These are phyloP conservation scores for Grammothele lineata DNA, from an alignment of 768 basidiomycete species.

Conservation along the genomic window DNA sequence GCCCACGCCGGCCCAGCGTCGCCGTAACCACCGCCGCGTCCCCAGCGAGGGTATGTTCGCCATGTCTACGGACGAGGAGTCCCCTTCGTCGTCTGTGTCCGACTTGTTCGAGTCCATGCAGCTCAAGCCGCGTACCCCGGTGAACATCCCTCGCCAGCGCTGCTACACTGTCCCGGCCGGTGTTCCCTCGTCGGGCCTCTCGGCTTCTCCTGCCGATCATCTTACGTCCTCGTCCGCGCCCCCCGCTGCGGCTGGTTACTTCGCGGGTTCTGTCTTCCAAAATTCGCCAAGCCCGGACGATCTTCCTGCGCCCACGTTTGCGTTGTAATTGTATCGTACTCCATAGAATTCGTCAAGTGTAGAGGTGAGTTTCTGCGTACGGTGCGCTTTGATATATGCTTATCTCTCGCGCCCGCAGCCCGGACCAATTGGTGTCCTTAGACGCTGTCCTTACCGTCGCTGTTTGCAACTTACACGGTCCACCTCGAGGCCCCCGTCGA, in stretches of 20 bases:
- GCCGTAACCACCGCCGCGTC: constrained; percentile 46
- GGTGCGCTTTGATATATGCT: neutral
- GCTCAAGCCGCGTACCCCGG: constrained; percentile 4
- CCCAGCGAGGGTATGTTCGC: constrained; percentile 75
- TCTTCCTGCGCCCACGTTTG: constrained; percentile 63
- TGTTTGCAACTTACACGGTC: constrained; percentile 25
- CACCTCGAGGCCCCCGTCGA: constrained; percentile 27
- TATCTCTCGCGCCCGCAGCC: constrained; percentile 18
- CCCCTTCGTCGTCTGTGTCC: constrained; percentile 36
- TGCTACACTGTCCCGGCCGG: constrained; percentile 6
- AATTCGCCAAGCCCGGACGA: constrained; percentile 84
- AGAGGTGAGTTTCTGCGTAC: constrained; percentile 32
- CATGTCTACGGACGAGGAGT: constrained; percentile 72
- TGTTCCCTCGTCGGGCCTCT: neutral
- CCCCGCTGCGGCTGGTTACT: constrained; percentile 42
- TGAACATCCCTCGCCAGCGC: constrained; percentile 13
- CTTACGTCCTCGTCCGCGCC: constrained; percentile 18
- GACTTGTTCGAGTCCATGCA: constrained; percentile 25
- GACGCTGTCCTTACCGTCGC: constrained; percentile 29
- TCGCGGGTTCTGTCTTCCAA: constrained; percentile 81
- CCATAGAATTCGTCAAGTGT: constrained; percentile 31
- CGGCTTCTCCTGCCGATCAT: constrained; percentile 7
- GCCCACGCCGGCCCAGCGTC: constrained; percentile 36
- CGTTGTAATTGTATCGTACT: constrained; percentile 34
- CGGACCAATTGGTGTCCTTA: constrained; percentile 37